Evolutionary conservation across 2,329 filamentous ascomycete genomes (phyloP).

Genomic region (Nothophaeocryptopus gaeumannii): DNA sequence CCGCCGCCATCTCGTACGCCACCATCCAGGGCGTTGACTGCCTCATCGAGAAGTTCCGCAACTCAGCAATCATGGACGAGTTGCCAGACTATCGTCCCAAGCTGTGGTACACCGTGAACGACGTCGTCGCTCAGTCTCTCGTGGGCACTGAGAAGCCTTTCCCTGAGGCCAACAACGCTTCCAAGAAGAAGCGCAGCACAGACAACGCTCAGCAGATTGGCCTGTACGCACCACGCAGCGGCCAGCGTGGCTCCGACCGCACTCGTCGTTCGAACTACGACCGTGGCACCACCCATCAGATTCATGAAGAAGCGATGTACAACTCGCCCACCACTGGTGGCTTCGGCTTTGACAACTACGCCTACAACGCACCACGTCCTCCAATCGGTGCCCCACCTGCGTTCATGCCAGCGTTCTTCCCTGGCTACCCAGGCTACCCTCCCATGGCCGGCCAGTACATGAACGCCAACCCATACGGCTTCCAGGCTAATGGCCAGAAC

Average conservation of each 20-base stretch:
- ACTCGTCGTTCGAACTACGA: constrained; percentile 76
- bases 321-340: constrained; percentile 4
- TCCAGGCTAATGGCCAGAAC: not conserved
- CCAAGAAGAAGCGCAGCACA: constrained; percentile 82
- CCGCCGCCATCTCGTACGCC: constrained; percentile 91
- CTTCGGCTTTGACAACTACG: constrained; percentile 8
- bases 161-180: constrained; percentile 75
- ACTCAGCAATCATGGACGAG: constrained; percentile 94
- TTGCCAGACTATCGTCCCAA: constrained; percentile 78
- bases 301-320: constrained; percentile 30
- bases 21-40: constrained; percentile 93
- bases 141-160: constrained; percentile 73
- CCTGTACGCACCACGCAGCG: constrained; percentile 77
- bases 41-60: constrained; percentile 90
- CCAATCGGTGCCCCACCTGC: constrained; percentile 8
- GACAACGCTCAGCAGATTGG: constrained; percentile 85
- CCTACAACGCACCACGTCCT: constrained; percentile 2
- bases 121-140: constrained; percentile 40
- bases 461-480: too few species aligned
- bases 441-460: not conserved
- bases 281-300: constrained; percentile 61
- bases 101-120: constrained; percentile 58
- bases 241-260: constrained; percentile 65
- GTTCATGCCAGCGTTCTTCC: constrained; percentile 2
- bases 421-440: not conserved